phyloP scores from a whole-genome alignment of 805 yeast genomes.

The Cyberlindnera sargentensis region DNA sequence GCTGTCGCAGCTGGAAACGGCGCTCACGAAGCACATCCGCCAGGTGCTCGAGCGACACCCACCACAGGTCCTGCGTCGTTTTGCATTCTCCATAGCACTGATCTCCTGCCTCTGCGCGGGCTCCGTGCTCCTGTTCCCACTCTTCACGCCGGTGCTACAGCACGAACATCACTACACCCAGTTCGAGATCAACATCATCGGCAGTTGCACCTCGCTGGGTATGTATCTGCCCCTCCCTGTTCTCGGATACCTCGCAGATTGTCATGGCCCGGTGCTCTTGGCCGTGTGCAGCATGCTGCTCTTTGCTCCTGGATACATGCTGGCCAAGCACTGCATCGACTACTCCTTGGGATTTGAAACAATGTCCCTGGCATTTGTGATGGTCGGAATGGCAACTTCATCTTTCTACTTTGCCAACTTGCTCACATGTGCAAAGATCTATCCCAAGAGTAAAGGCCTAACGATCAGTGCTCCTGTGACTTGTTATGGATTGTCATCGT shows the following conservation, averaged over 20 bases:
- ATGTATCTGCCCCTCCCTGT: conserved; percentile 85
- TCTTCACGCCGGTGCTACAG: conserved; percentile 68
- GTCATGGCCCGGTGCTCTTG: conserved; percentile 74
- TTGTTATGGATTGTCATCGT: conserved; percentile 76
- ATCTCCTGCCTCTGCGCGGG: conserved; percentile 71
- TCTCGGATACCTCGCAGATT: conserved; percentile 75
- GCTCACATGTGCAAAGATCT: conserved; percentile 80
- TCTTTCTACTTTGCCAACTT: conserved; percentile 64
- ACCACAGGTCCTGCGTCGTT: conserved; percentile 30
- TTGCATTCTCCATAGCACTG: conserved; percentile 53
- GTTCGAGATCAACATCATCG: conserved; percentile 62
- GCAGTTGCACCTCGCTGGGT: conserved; percentile 70
- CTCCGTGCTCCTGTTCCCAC: conserved; percentile 73
- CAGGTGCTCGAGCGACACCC: conserved; percentile 35
- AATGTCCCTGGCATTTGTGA: conserved; percentile 44
- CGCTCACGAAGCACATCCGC: conserved; percentile 39
- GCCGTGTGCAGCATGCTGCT: conserved; percentile 53
- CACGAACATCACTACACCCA: conserved; percentile 53
- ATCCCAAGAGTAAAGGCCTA: conserved; percentile 66
- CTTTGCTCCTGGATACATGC: conserved; percentile 62
- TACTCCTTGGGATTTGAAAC: conserved; percentile 24
- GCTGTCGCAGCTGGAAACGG: conserved; percentile 29
- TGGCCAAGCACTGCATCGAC: conserved; percentile 34
- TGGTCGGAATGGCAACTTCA: conserved; percentile 68
- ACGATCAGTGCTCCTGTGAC: conserved; percentile 87